phyloP scores from a whole-genome alignment of 768 basidiomycete genomes.

The Phaeotremella skinneri region DNA sequence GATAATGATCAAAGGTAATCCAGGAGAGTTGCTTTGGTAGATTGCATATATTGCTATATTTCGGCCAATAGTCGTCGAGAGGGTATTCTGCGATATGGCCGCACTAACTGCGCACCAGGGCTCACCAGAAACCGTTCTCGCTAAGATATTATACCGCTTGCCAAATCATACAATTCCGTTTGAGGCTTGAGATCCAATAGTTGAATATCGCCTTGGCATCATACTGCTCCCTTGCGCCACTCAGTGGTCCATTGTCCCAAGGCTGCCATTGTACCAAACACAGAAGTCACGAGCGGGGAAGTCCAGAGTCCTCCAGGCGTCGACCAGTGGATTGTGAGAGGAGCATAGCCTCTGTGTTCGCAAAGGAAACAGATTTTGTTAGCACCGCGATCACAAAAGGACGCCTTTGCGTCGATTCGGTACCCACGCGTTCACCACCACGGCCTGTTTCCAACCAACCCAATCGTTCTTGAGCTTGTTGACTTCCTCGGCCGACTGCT shows the following conservation, averaged over 20 bases:
- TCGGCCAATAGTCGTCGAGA: too few species aligned
- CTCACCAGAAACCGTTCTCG: too few species aligned
- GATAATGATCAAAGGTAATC: too few species aligned
- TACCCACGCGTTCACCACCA: conserved; percentile 34
- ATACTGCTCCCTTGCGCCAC: conserved; percentile 26
- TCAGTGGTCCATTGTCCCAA: conserved; percentile 26
- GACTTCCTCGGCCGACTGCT: background rate
- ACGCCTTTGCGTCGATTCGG: background rate
- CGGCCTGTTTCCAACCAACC: conserved; percentile 30
- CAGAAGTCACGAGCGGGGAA: conserved; percentile 30
- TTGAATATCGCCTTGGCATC: background rate
- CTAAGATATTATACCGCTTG: too few species aligned
- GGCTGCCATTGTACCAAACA: conserved; percentile 35
- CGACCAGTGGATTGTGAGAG: conserved; percentile 50
- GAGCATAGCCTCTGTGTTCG: conserved; percentile 43
- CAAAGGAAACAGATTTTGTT: background rate
- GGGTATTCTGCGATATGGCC: too few species aligned
- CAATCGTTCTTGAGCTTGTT: conserved; percentile 26
- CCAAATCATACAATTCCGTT: too few species aligned
- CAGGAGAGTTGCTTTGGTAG: too few species aligned
- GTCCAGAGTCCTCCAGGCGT: conserved; percentile 44
- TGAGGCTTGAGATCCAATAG: background rate
- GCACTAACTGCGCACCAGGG: too few species aligned
- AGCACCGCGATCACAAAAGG: background rate
- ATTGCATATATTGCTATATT: too few species aligned